Evolutionary conservation across 2,329 filamentous ascomycete species (phyloP), one percentile per base, ranked within the genome.

Genomic region (Phaeosphaeriaceae sp.): DNA sequence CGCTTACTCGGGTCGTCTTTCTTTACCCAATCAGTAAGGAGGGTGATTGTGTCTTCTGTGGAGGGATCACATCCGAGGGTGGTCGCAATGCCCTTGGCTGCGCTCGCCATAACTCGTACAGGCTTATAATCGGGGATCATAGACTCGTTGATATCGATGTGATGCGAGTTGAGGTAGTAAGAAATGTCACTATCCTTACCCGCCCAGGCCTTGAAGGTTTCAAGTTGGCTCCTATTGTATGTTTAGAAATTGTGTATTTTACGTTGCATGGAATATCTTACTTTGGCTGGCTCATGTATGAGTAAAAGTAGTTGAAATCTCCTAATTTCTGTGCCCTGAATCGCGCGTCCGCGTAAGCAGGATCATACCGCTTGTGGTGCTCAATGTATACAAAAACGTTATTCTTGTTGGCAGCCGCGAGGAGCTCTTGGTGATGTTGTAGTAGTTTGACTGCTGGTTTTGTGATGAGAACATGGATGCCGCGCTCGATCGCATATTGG

Each of bases 271-370:
- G n/a, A 7, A 36, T 26, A 17, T 20, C 55, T 50, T 57, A 68
- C 65, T 72, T 72, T 16, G 69, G 69, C 80, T 96, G 92, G 41
- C 87, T 90, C 92, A 96, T 96, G 83, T 97, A 97, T 64, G 85
- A 88, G 82, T 96, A 97, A 74, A 96, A 97, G 81, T 97, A 97
- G 81, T 96, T 96, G 85, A 97, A 97, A 76, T 96, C 91, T 58
- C 92, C 92, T 6, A 97, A 80, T 44, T 81, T 85, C 68, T 84
- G 78, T 12, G 90, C 90, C 63, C 88, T 86, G 77, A 87, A 87
- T 41, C 87, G 84, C 12, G 93, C 93, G 73, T 97, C 92, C 12
- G 90, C 85, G 78, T 97, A 97, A 17, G 91, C 91, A 2, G 92
- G 92, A 73, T 97, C 92, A 77, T 87, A 97, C 49, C 93, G 90